Evolutionary conservation across 2,329 filamentous ascomycete species (phyloP), one percentile per base, ranked within the genome.

Genomic region (Xylariaceae sp.): DNA sequence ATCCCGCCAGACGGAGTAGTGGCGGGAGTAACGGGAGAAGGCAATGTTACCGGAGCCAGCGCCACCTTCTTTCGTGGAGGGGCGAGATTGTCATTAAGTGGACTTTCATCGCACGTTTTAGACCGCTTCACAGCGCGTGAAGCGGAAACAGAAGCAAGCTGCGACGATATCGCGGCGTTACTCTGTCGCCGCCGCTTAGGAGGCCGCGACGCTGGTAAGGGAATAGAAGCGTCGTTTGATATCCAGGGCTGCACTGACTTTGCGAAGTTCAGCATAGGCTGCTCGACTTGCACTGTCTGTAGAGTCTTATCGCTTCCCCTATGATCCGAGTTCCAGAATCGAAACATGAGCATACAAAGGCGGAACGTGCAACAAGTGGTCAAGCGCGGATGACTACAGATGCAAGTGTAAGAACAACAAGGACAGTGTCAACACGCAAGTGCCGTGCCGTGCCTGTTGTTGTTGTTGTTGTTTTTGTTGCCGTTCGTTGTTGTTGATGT

Each of bases 241-340:
- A 68, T 62, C 64, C 68, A 65, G 62, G 65, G 56, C 64, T 71
- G 65, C 42, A 66, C 58, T 62, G 70, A 65, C 62, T 67, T 68
- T 51, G 62, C 62, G 59, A 67, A 68, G 58, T 68, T 62, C 55
- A 69, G 65, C 65, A 73, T 76, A 60, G 73, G 72, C 62, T 72
- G 67, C 58, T 72, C 71, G 61, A 70, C 68, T 62, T 74, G 71
- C 65, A 75, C 67, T 60, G 73, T 70, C 70, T 74, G 71, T 65
- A 75, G 67, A 60, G 73, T 70, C 70, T 74, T 76, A 54, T 83
- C 79, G 73, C 75, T 78, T 76, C 76, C 78, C 76, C 76, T 76
- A 61, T 77, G 72, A 65, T 83, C 81, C 65, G 78, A 76, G 66
- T 75, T 73, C 79, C 80, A 84, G 67, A 84, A 80, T 63, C 79